Base-by-base conservation (phyloP, 2,329 filamentous ascomycete species). In the Paramyrothecium sp. region DNA sequence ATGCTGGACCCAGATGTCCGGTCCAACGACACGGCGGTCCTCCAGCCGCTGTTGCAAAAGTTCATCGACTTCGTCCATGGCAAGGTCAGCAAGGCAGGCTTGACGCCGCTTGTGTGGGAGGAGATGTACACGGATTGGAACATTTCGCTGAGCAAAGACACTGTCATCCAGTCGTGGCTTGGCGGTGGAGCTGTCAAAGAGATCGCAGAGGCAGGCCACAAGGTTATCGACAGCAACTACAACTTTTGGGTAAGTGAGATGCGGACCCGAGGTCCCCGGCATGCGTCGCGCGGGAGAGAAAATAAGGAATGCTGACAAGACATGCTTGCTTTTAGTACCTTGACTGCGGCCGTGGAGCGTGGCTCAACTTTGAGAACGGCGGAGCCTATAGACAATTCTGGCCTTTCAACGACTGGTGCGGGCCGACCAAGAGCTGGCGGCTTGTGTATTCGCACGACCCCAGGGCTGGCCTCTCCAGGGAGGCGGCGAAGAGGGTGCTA, bases 61-160 rank as follows among this genome's bases (percentile, higher is more conserved):
- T 92, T 96, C 69, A 78, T 96, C 61, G 83, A 90, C 69, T 81
- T 82, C 62, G 87, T 88, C 65, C 89, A 93, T 71, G 78, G 74
- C 30, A 84, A 87, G 50, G 79, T 95, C 46, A 78, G 85, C 50
- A 75, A 81, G 48, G 79, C 82, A 7, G 88, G 88, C 4, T 75
- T 96, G 54, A 83, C 81, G 5, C 91, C 92, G 0, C 77, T 96
- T 21, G 90, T 93, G 1, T 96, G 92, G 92, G 91, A 97, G 71
- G 92, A 96, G 72, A 92, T 95, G 81, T 78, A 91, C 1, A 77
- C 90, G 11, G 80, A 87, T 22, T 96, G 91, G 89, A 90, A 93
- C 68, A 75, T 95, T 50, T 89, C 83, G 0, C 75, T 96, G 7
- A 86, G 86, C 2, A 72, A 81, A 16, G 87, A 92, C 65, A 87